Conservation (phyloP, 2,329 filamentous ascomycete genomes). For the Aspergillus sp. region DNA sequence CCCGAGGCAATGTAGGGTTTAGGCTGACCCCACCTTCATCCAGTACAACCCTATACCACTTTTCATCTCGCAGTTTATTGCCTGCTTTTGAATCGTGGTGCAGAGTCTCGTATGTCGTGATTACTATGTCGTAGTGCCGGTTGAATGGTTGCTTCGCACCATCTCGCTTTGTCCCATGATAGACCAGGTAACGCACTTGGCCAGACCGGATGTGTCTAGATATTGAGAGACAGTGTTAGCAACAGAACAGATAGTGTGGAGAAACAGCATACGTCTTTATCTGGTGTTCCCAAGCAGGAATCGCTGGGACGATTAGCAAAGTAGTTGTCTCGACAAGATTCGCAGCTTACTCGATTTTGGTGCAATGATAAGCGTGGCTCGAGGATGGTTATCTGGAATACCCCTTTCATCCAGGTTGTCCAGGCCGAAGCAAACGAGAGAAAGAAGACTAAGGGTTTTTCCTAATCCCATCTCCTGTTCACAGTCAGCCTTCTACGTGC, state of each 20-base stretch:
- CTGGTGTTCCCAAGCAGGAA: constrained; percentile 2
- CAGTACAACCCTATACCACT: constrained; percentile 3
- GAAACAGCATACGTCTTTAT: background rate
- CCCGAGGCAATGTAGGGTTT: background rate
- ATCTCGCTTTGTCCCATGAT: background rate
- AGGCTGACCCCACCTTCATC: constrained; percentile 6
- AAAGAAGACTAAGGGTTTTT: constrained; percentile 2
- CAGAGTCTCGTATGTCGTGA: constrained; percentile 8
- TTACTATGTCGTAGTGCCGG: constrained; percentile 1
- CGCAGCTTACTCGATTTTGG: constrained; percentile 6
- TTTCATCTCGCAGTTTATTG: background rate
- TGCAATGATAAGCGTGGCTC: constrained; percentile 2
- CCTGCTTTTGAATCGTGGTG: background rate
- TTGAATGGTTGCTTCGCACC: background rate
- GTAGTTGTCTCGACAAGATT: background rate
- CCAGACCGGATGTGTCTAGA: constrained; percentile 2
- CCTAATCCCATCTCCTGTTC: constrained; percentile 10
- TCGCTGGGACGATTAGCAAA: background rate
- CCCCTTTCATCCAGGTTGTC: background rate
- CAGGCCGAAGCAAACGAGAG: background rate
- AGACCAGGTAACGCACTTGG: background rate
- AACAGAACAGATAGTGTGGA: background rate
- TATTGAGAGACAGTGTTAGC: background rate
- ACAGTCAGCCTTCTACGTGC: background rate
- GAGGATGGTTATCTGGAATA: background rate